A percentile compares a stretch with the other conserved stretches of the same genome.
These are phyloP conservation scores for Aleurites moluccanus DNA, from an alignment of 441 rosid species.

Conservation along the genomic window DNA sequence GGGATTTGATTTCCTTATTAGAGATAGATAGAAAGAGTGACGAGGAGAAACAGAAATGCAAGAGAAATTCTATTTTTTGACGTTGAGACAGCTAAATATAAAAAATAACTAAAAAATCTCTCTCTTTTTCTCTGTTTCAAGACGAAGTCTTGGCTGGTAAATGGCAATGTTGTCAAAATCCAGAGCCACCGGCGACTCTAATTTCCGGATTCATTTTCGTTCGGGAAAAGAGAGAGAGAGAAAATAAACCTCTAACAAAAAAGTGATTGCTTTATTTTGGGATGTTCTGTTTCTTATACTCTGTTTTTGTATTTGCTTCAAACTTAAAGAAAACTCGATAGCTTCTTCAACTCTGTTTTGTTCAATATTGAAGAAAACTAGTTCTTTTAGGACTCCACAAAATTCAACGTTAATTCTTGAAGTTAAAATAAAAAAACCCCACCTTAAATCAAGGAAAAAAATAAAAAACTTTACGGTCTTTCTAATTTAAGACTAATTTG, in stretches of 20 bases:
- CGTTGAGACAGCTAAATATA: slow-evolving; percentile 46
- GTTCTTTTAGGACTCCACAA: neutral
- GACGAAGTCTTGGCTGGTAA: slow-evolving; percentile 20
- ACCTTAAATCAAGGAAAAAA: slow-evolving; percentile 10
- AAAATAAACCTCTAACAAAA: slow-evolving; percentile 5
- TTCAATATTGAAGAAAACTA: slow-evolving; percentile 32
- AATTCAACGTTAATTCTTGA: slow-evolving; percentile 30
- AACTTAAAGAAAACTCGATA: slow-evolving; percentile 34
- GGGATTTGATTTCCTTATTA: slow-evolving; percentile 34
- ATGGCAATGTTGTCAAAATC: slow-evolving; percentile 28
- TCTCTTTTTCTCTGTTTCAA: slow-evolving; percentile 1
- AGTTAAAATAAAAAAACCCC: slow-evolving; percentile 32
- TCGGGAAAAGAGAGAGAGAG: neutral
- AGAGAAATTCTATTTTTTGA: slow-evolving; percentile 36
- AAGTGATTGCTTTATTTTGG: neutral
- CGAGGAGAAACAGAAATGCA: slow-evolving; percentile 23
- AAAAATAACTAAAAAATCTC: slow-evolving; percentile 15
- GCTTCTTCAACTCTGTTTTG: slow-evolving; percentile 23
- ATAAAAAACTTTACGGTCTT: no score
- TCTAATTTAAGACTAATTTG: neutral
- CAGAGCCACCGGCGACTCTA: slow-evolving; percentile 20
- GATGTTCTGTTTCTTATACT: neutral
- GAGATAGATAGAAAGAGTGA: slow-evolving; percentile 15
- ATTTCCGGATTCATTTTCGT: neutral
- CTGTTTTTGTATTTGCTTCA: slow-evolving; percentile 6